Percentiles rank a stretch among this genome's conserved stretches.
Conservation (phyloP, 257 asterid species). For the Eustoma russellianum region DNA sequence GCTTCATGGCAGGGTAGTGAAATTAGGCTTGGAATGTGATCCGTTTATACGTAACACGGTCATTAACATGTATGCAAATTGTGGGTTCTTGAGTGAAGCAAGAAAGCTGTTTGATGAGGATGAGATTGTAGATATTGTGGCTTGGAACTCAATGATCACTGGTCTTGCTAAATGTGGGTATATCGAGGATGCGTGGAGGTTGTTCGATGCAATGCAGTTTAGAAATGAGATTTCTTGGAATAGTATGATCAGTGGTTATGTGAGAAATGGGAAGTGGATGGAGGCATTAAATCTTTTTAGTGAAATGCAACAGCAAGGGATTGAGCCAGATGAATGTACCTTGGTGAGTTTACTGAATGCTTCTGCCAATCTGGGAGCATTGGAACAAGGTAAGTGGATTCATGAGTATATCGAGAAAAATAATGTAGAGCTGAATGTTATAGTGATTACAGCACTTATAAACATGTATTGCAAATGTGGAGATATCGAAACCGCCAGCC, state of each 20-base stretch:
- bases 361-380: slow-evolving; percentile 50
- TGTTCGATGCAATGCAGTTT: slow-evolving; percentile 36
- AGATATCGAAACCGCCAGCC: slow-evolving; percentile 20
- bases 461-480: slow-evolving; percentile 65
- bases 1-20: slow-evolving; percentile 59
- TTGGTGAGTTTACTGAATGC: slow-evolving; percentile 63
- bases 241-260: slow-evolving; percentile 51
- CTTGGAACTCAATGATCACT: slow-evolving; percentile 69
- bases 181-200: slow-evolving; percentile 42
- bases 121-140: slow-evolving; percentile 35
- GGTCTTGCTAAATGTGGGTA: slow-evolving; percentile 56
- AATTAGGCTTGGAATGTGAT: slow-evolving; percentile 44
- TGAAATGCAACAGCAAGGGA: slow-evolving; percentile 31
- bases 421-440: slow-evolving; percentile 28
- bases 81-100: slow-evolving; percentile 47
- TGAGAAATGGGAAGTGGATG: slow-evolving; percentile 52
- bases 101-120: slow-evolving; percentile 44
- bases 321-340: slow-evolving; percentile 42
- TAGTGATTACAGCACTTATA: slow-evolving; percentile 45
- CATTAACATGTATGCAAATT: slow-evolving; percentile 54
- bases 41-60: slow-evolving; percentile 45
- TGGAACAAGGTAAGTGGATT: slow-evolving; percentile 66
- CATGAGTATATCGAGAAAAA: slow-evolving; percentile 38
- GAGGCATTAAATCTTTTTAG: slow-evolving; percentile 48
- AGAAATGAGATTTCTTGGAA: slow-evolving; percentile 69